phyloP scores from a whole-genome alignment of 2,329 filamentous ascomycete genomes.

The Fusarium illudens region DNA sequence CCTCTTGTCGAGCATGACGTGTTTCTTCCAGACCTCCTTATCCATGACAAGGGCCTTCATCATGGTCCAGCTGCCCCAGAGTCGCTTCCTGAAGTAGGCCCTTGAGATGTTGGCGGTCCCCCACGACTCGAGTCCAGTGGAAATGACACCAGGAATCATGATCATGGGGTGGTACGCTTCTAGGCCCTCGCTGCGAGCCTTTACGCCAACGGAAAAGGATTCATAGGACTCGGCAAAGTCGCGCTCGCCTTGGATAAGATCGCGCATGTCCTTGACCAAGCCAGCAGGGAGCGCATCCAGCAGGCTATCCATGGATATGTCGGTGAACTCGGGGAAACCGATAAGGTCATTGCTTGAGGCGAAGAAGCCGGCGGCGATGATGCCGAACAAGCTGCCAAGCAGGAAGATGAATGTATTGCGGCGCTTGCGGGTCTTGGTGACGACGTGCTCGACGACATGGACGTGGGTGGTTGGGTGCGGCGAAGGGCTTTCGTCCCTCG shows the following conservation, averaged over 20 bases:
- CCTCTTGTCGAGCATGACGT: constrained; percentile 94
- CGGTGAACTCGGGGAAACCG: constrained; percentile 74
- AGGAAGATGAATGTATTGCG: constrained; percentile 84
- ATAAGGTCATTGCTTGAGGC: constrained; percentile 90
- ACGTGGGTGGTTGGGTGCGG: constrained; percentile 46
- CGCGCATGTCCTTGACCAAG: constrained; percentile 84
- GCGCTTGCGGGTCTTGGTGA: constrained; percentile 70
- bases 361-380: constrained; percentile 89
- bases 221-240: constrained; percentile 87
- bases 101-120: constrained; percentile 85
- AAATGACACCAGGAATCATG: constrained; percentile 98
- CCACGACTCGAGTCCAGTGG: constrained; percentile 96
- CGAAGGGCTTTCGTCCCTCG: constrained; percentile 42
- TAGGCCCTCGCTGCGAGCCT: constrained; percentile 83
- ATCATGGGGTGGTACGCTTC: constrained; percentile 86
- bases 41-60: constrained; percentile 94
- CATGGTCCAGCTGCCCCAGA: constrained; percentile 99
- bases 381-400: constrained; percentile 87
- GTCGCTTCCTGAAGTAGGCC: constrained; percentile 89
- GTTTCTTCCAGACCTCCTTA: constrained; percentile 92
- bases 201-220: constrained; percentile 88
- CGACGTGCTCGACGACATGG: constrained; percentile 54
- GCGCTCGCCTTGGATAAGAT: constrained; percentile 86
- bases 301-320: constrained; percentile 84
- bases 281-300: constrained; percentile 89